A percentile compares a stretch with the other conserved stretches of the same genome.
Evolutionary conservation across 75 land plant genomes (phyloP).

Genomic region (Pinus albicaulis): DNA sequence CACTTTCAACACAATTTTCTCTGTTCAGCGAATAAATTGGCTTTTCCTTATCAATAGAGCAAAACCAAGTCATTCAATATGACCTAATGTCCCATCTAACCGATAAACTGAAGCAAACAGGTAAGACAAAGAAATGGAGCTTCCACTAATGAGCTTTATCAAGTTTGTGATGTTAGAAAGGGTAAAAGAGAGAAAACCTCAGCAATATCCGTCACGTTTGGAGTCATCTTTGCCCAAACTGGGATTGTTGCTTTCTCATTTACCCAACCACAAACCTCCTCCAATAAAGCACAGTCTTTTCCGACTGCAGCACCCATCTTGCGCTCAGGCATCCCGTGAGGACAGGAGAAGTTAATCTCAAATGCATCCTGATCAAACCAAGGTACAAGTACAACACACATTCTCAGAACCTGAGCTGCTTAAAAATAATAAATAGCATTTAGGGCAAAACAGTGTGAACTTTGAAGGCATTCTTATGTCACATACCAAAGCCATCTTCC

Average conservation of each 20-base stretch:
- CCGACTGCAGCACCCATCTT: conserved; percentile 99
- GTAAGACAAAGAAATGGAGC: background rate
- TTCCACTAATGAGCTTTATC: background rate
- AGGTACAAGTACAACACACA: background rate
- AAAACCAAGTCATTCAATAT: background rate
- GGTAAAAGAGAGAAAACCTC: conserved; percentile 43
- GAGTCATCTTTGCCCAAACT: conserved; percentile 99
- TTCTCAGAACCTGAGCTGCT: conserved; percentile 2
- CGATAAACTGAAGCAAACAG: background rate
- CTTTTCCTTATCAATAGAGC: background rate
- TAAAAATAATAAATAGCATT: background rate
- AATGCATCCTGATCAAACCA: conserved; percentile 74
- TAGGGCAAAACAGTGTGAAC: no score
- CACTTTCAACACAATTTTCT: background rate
- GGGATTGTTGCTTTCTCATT: conserved; percentile 96
- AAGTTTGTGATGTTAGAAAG: no score
- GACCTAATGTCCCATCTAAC: background rate
- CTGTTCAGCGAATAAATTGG: background rate
- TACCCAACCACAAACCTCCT: conserved; percentile 95
- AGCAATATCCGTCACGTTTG: conserved; percentile 94
- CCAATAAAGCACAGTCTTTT: conserved; percentile 85
- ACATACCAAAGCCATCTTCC: background rate
- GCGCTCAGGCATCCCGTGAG: conserved; percentile 99
- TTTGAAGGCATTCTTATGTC: background rate
- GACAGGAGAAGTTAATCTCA: conserved; percentile 97